These are phyloP conservation scores for Codiaeum variegatum DNA, from an alignment of 441 rosid genomes.

Conservation along the genomic window DNA sequence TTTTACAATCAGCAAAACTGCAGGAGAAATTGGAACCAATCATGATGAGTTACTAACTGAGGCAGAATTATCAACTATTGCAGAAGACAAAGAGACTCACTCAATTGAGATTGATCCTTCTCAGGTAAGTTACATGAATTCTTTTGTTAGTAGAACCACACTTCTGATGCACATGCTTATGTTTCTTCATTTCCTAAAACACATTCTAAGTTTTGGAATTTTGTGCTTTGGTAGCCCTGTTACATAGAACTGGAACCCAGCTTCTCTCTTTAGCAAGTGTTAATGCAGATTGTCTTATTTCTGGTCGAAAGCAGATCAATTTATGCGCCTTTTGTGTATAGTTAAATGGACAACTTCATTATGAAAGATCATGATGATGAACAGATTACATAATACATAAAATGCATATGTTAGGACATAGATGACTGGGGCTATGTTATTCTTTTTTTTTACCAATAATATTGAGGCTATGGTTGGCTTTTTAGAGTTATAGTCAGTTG, in stretches of 20 bases:
- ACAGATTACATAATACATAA: neutral
- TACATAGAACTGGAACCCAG: neutral
- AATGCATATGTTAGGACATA: neutral
- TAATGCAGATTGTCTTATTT: neutral
- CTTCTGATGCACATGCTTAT: neutral
- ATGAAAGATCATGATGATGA: neutral
- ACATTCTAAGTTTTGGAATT: neutral
- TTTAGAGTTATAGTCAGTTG: neutral
- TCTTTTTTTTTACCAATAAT: neutral
- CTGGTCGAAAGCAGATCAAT: neutral
- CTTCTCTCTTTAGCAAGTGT: neutral
- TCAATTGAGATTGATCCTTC: conserved; percentile 84
- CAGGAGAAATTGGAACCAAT: conserved; percentile 61
- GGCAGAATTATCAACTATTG: conserved; percentile 85
- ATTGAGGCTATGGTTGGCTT: neutral
- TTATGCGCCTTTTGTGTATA: neutral
- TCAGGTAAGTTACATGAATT: conserved; percentile 41
- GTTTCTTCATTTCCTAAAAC: neutral
- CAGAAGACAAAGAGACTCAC: conserved; percentile 91
- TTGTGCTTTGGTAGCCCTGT: neutral
- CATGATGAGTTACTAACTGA: conserved; percentile 73
- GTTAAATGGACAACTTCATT: neutral
- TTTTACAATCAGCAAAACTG: conserved; percentile 64
- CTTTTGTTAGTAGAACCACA: neutral
- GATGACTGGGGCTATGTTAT: neutral